A percentile compares a stretch with the other conserved stretches of the same genome.
phyloP scores from a whole-genome alignment of 2,329 filamentous ascomycete genomes.

The Pestalotiopsis sp. region DNA sequence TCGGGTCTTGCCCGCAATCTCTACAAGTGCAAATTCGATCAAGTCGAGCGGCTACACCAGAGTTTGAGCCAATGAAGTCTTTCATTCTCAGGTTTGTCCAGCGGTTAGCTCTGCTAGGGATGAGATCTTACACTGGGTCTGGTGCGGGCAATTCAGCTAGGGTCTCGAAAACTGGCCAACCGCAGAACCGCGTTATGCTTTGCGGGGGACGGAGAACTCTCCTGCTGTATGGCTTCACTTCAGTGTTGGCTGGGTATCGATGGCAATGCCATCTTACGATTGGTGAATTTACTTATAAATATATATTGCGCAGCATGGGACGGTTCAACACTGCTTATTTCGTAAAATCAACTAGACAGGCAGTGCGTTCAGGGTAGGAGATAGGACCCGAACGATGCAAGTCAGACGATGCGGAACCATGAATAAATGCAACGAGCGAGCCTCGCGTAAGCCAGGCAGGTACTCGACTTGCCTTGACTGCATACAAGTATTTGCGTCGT shows the following conservation, averaged over 20 bases:
- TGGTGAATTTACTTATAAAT: background rate
- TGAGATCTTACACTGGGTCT: constrained; percentile 6
- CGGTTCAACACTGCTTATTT: background rate
- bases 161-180: constrained; percentile 11
- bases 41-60: constrained; percentile 6
- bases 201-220: background rate
- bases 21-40: background rate
- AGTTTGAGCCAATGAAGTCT: background rate
- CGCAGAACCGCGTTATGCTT: background rate
- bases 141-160: background rate
- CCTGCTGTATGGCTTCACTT: background rate
- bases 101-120: constrained; percentile 10
- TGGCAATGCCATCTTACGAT: background rate
- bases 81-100: background rate
- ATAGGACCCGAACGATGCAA: background rate
- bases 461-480: background rate
- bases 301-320: background rate
- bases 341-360: background rate
- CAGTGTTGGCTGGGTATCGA: background rate
- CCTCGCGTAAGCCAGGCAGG: background rate
- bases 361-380: background rate
- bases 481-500: constrained; percentile 5
- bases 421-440: background rate
- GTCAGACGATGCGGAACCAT: background rate
- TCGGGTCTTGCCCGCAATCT: background rate